Percentiles rank a stretch among this genome's conserved stretches.
Evolutionary conservation across 345 rosid species (phyloP).

Genomic region (Bretschneidera sinensis): DNA sequence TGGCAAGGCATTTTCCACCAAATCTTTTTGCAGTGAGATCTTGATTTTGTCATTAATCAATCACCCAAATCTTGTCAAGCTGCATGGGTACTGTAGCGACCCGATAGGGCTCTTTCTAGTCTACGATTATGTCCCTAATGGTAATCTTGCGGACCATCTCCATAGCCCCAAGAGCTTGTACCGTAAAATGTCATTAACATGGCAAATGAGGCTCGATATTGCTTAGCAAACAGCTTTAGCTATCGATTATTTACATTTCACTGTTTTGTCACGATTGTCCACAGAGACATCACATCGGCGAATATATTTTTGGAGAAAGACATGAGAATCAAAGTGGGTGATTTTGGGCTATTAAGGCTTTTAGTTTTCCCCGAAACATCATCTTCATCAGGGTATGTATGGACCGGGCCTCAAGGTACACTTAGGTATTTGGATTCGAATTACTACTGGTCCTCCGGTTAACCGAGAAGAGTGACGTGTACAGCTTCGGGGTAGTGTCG

Average conservation of each 20-base stretch:
- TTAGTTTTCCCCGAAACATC: constrained; percentile 47
- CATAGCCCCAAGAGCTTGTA: constrained; percentile 44
- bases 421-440: constrained; percentile 93
- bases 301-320: constrained; percentile 85
- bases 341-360: constrained; percentile 82
- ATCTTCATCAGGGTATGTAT: constrained; percentile 55
- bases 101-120: constrained; percentile 88
- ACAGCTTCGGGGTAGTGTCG: constrained; percentile 80
- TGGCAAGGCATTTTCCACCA: constrained; percentile 54
- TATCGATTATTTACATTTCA: constrained; percentile 71
- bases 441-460: constrained; percentile 82
- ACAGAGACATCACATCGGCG: constrained; percentile 74
- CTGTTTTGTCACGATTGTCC: constrained; percentile 69
- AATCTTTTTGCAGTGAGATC: constrained; percentile 88
- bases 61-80: constrained; percentile 82
- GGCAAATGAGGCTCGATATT: constrained; percentile 78
- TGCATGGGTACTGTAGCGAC: constrained; percentile 94
- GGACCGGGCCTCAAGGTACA: constrained; percentile 95
- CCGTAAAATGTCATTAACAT: constrained; percentile 34
- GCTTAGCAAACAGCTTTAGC: constrained; percentile 73
- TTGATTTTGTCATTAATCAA: constrained; percentile 73
- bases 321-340: constrained; percentile 82
- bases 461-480: constrained; percentile 91
- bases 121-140: constrained; percentile 80
- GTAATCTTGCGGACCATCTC: constrained; percentile 86